phyloP scores from a whole-genome alignment of 2,329 filamentous ascomycete species.

The Diplodia corticola region DNA sequence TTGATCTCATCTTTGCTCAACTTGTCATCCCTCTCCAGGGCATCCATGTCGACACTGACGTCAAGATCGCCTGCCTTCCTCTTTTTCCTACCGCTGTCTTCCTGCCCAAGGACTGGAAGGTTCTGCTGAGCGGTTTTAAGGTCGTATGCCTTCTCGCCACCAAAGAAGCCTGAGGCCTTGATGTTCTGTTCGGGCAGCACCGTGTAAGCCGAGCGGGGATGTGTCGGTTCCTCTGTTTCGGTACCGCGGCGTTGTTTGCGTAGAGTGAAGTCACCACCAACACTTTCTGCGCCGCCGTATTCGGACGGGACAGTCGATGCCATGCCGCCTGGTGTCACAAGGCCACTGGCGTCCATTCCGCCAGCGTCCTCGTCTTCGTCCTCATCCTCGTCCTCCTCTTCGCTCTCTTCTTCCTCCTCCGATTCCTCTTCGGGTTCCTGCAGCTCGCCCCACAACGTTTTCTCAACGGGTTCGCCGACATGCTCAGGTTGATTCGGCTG shows the following conservation, averaged over 20 bases:
- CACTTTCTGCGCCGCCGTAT: constrained; percentile 70
- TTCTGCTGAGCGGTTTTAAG: constrained; percentile 61
- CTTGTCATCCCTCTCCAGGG: constrained; percentile 70
- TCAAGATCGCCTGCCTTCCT: constrained; percentile 90
- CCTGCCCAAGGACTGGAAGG: constrained; percentile 75
- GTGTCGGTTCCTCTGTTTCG: constrained; percentile 78
- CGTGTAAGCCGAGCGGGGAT: constrained; percentile 79
- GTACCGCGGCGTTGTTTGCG: constrained; percentile 82
- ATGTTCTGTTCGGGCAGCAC: constrained; percentile 87
- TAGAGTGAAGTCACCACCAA: constrained; percentile 85
- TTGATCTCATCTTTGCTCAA: constrained; percentile 82
- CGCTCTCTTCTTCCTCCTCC: constrained; percentile 61
- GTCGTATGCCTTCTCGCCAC: constrained; percentile 91
- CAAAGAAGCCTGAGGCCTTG: constrained; percentile 89
- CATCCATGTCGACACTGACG: constrained; percentile 84
- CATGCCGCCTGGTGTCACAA: constrained; percentile 80
- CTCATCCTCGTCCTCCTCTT: constrained; percentile 70
- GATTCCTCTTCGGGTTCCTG: constrained; percentile 63
- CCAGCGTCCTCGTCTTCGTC: constrained; percentile 63
- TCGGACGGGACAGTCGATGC: constrained; percentile 80
- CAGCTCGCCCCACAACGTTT: constrained; percentile 87
- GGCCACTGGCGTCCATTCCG: constrained; percentile 59
- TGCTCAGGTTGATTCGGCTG: constrained; percentile 61
- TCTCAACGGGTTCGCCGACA: constrained; percentile 77
- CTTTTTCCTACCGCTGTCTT: constrained; percentile 80